Evolutionary conservation across 331 rosid genomes (phyloP).

Genomic region (Acacia pycnantha): DNA sequence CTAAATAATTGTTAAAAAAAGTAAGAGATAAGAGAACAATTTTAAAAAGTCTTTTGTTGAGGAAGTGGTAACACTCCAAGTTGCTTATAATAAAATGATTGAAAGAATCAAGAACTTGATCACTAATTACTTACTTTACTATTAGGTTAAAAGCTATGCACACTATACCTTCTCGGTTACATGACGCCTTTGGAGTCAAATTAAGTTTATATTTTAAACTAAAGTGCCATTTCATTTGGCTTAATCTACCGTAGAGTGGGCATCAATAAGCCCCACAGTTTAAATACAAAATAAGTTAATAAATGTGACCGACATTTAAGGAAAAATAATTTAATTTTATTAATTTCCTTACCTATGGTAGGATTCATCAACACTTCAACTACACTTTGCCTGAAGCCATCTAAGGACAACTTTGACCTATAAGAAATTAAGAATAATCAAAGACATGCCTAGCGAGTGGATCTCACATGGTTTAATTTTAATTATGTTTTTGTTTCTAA

Average conservation of each 20-base stretch:
- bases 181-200: not conserved
- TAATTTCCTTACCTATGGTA: not conserved
- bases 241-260: not conserved
- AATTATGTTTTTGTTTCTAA: not conserved
- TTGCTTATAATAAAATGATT: not conserved
- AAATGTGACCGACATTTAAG: not conserved
- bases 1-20: not conserved
- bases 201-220: not conserved
- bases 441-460: not conserved
- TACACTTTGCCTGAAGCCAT: not conserved
- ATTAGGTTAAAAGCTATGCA: not conserved
- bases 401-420: conserved; percentile 5
- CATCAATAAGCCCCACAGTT: not conserved
- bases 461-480: conserved; percentile 3
- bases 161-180: not conserved
- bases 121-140: not conserved
- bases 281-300: not conserved
- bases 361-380: not conserved
- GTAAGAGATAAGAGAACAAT: not conserved
- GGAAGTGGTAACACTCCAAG: not conserved
- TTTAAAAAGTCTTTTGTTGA: not conserved
- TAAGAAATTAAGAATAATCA: not conserved
- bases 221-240: not conserved
- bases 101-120: not conserved
- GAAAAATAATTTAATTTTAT: not conserved